Conservation (phyloP, 768 basidiomycete species). For the Tylopilus sp. region DNA sequence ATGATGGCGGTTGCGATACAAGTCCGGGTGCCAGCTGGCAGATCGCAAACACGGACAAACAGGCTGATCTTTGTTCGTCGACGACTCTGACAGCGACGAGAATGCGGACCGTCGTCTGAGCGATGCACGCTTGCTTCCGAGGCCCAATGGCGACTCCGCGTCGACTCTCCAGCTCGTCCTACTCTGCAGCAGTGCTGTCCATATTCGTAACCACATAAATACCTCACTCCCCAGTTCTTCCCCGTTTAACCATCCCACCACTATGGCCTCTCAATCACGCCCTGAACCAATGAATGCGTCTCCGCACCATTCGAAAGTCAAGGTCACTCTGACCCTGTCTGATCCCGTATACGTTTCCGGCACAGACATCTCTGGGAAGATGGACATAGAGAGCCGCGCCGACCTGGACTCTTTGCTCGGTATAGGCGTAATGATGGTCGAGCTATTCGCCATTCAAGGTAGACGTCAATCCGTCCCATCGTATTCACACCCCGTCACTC, state of each 20-base stretch:
- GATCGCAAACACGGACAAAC: conserved; percentile 17
- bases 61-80: background rate
- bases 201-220: conserved; percentile 15
- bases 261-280: conserved; percentile 34
- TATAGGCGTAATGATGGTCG: conserved; percentile 72
- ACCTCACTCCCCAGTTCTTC: conserved; percentile 1
- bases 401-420: conserved; percentile 64
- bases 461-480: background rate
- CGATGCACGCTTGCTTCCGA: background rate
- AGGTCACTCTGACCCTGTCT: conserved; percentile 57
- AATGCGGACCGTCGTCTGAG: conserved; percentile 19
- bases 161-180: conserved; percentile 5
- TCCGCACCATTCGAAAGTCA: conserved; percentile 77
- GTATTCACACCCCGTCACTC: background rate
- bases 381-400: conserved; percentile 76
- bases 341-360: conserved; percentile 67
- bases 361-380: conserved; percentile 61
- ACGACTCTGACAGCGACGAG: conserved; percentile 1
- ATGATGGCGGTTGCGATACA: no score
- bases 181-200: conserved; percentile 4
- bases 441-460: conserved; percentile 75
- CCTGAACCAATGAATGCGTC: conserved; percentile 78
- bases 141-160: conserved; percentile 12
- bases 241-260: background rate
- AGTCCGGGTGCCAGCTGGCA: background rate